phyloP scores from a whole-genome alignment of 495 filamentous ascomycete genomes.

The Letharia columbiana region DNA sequence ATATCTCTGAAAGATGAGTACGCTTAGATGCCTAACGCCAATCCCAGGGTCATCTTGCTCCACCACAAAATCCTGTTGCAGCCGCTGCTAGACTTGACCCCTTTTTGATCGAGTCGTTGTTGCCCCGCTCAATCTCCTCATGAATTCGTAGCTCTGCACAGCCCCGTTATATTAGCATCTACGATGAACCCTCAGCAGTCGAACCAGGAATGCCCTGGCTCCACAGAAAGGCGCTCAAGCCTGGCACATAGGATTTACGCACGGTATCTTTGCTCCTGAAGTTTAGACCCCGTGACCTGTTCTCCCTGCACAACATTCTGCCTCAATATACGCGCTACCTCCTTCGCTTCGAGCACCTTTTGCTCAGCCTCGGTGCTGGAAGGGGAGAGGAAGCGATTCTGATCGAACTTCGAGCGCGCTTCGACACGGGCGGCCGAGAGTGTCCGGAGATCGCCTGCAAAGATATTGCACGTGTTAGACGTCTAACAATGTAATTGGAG shows the following conservation, averaged over 20 bases:
- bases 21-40: background rate
- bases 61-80: constrained; percentile 17
- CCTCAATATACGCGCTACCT: constrained; percentile 69
- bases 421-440: constrained; percentile 60
- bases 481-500: background rate
- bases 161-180: background rate
- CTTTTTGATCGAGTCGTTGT: constrained; percentile 76
- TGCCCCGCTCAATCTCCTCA: constrained; percentile 79
- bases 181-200: background rate
- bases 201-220: background rate
- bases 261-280: constrained; percentile 58
- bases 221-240: background rate
- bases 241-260: constrained; percentile 27
- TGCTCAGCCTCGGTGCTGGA: constrained; percentile 41
- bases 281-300: constrained; percentile 33
- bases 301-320: constrained; percentile 85
- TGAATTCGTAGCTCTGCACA: constrained; percentile 72
- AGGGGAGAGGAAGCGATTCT: constrained; percentile 48
- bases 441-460: constrained; percentile 54
- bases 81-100: constrained; percentile 4
- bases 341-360: constrained; percentile 66
- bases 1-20: background rate
- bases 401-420: constrained; percentile 63
- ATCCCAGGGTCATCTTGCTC: constrained; percentile 1
- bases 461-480: constrained; percentile 6